phyloP scores from a whole-genome alignment of 2,329 filamentous ascomycete genomes.

The Penicillium decumbens region DNA sequence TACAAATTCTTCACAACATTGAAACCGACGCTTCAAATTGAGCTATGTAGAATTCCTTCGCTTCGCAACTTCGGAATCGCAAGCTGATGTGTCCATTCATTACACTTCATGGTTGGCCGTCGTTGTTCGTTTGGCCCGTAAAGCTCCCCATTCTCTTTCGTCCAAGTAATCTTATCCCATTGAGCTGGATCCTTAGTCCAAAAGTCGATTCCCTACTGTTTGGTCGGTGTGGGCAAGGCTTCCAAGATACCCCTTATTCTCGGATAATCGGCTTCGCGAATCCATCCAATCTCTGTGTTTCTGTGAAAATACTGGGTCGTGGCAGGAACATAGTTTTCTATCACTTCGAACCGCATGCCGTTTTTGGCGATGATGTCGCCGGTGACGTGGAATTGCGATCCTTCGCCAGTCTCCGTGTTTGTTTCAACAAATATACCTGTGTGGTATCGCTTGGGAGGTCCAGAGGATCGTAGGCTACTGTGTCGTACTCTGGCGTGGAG shows the following conservation, averaged over 20 bases:
- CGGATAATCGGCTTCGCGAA: conserved; percentile 1
- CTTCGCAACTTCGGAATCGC: conserved; percentile 5
- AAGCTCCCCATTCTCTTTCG: conserved; percentile 8
- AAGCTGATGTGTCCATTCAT: conserved; percentile 11
- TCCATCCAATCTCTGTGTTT: conserved; percentile 4
- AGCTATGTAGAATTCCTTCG: conserved; percentile 1
- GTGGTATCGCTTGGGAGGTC: conserved; percentile 5
- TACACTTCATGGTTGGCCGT: conserved; percentile 11
- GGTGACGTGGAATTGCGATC: conserved; percentile 7
- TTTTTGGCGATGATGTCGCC: conserved; percentile 7
- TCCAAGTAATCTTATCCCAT: conserved; percentile 7
- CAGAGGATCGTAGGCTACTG: conserved; percentile 6
- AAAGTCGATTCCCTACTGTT: conserved; percentile 10
- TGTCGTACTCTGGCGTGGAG: conserved; percentile 5
- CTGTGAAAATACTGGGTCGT: background rate
- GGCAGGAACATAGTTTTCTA: background rate
- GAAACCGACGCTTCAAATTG: background rate
- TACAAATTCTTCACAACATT: background rate
- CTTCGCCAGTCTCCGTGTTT: background rate
- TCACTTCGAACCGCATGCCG: conserved; percentile 10
- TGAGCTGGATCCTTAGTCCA: conserved; percentile 5
- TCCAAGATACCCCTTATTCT: conserved; percentile 6
- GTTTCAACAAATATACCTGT: conserved; percentile 5
- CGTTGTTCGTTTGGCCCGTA: conserved; percentile 6
- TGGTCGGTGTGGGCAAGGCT: conserved; percentile 7